Evolutionary conservation across 31 red algal species (phyloP).

Genomic region (Asparagopsis taxiformis): DNA sequence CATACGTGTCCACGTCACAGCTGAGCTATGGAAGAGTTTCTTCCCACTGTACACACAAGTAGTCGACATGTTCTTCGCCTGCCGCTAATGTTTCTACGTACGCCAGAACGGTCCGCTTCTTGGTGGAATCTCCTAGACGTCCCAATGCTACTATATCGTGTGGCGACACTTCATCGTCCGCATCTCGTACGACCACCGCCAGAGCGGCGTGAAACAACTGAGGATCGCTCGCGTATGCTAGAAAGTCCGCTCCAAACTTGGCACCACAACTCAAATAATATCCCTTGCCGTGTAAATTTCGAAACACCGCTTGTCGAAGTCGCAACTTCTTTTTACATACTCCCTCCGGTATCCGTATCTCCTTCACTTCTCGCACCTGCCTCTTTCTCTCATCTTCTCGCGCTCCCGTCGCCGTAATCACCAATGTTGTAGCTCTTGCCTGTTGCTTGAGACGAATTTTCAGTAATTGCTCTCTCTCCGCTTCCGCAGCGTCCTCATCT

Average conservation of each 20-base stretch:
- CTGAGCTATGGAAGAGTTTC: slow-evolving; percentile 80
- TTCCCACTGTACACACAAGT: slow-evolving; percentile 75
- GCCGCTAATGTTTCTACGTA: no score
- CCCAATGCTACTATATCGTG: slow-evolving; percentile 71
- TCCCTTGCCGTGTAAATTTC: slow-evolving; percentile 60
- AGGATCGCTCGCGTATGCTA: slow-evolving; percentile 85
- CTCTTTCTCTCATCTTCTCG: slow-evolving; percentile 24
- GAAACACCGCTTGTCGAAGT: slow-evolving; percentile 52
- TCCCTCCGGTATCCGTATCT: slow-evolving; percentile 7
- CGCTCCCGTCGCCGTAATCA: slow-evolving; percentile 20
- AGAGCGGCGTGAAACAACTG: slow-evolving; percentile 79
- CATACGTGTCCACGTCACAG: no score
- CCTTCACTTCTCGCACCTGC: neutral
- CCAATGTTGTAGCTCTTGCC: slow-evolving; percentile 15
- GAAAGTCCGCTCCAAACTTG: slow-evolving; percentile 95
- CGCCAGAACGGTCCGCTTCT: slow-evolving; percentile 67
- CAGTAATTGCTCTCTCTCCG: neutral
- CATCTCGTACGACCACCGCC: slow-evolving; percentile 54
- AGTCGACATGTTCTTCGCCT: slow-evolving; percentile 56
- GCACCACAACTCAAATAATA: slow-evolving; percentile 74
- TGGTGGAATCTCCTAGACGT: slow-evolving; percentile 75
- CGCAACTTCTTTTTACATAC: neutral
- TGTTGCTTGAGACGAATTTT: neutral
- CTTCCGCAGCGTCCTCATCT: slow-evolving; percentile 8
- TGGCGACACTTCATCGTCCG: slow-evolving; percentile 22